Evolutionary conservation across 148 eudicot species (phyloP).

Genomic region (Cornus florida): DNA sequence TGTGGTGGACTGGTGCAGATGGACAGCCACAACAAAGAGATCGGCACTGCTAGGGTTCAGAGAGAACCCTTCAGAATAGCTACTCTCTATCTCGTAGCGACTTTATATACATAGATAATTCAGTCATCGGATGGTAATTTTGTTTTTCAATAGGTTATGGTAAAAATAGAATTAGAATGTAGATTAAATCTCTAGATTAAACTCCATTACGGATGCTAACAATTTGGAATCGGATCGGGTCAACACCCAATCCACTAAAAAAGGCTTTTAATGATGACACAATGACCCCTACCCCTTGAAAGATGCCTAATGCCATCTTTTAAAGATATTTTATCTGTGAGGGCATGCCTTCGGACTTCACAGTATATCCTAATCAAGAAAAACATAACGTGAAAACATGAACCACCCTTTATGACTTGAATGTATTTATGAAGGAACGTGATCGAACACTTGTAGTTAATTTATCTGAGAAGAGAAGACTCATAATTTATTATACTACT

Average conservation of each 20-base stretch:
- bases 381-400: background rate
- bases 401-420: background rate
- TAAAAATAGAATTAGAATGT: too few species aligned
- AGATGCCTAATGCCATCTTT: background rate
- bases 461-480: background rate
- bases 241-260: background rate
- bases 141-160: background rate
- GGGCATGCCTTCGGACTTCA: background rate
- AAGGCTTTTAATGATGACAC: background rate
- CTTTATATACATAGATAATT: constrained; percentile 10
- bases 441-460: background rate
- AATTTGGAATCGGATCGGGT: background rate
- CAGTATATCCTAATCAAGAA: background rate
- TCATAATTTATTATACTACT: background rate
- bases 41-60: constrained; percentile 11
- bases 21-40: constrained; percentile 3
- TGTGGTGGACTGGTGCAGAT: background rate
- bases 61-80: constrained; percentile 3
- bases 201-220: too few species aligned
- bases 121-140: background rate
- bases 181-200: too few species aligned
- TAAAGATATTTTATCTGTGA: background rate
- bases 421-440: background rate
- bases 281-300: background rate
- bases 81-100: background rate